Evolutionary conservation across 176 grass and related monocot species (phyloP).

Genomic region (Hyparrhenia diplandra): DNA sequence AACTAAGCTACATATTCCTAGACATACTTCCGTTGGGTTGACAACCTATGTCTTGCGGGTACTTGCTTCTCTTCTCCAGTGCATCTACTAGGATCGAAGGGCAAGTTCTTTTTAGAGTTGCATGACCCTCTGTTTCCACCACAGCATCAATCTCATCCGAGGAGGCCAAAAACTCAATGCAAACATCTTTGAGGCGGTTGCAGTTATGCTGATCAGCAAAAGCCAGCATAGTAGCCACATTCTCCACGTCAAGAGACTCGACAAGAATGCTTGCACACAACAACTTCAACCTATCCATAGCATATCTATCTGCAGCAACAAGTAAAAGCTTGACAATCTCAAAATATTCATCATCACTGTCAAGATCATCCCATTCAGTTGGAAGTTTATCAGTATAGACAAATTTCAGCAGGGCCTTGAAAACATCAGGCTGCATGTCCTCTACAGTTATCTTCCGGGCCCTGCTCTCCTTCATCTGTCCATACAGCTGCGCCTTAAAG

Average conservation of each 20-base stretch:
- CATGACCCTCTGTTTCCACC: not conserved
- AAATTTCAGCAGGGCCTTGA: not conserved
- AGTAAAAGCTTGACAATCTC: not conserved
- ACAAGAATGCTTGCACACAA: not conserved
- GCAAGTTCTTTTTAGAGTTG: not conserved
- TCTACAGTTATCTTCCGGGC: not conserved
- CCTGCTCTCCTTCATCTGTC: not conserved
- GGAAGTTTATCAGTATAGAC: not conserved
- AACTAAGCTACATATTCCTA: too few species aligned
- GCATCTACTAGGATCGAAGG: not conserved
- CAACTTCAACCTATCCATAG: not conserved
- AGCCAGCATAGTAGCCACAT: not conserved
- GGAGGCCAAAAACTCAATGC: not conserved
- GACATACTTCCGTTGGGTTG: too few species aligned
- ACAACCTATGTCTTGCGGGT: too few species aligned
- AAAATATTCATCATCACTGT: not conserved
- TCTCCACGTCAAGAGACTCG: not conserved
- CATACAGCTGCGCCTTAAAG: not conserved
- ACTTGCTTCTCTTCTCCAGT: too few species aligned
- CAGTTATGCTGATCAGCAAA: slow-evolving; percentile 8
- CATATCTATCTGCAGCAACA: slow-evolving; percentile 2
- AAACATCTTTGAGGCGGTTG: not conserved
- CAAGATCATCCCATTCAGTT: not conserved
- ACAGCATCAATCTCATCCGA: not conserved
- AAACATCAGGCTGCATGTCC: not conserved